Conservation (phyloP, 495 filamentous ascomycete species). For the Penicillium angulare region DNA sequence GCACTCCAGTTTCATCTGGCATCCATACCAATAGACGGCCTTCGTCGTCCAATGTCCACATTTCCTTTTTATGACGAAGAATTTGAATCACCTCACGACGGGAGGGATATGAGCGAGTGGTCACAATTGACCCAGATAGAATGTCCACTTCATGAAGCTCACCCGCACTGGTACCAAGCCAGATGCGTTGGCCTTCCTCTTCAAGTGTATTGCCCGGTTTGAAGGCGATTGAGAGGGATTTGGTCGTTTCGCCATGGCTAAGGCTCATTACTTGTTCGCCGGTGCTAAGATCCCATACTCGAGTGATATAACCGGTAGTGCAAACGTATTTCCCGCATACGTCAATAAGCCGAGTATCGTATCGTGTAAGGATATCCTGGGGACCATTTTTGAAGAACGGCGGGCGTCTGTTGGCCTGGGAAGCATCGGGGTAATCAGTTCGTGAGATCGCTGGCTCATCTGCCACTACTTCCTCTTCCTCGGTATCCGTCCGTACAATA, state of each 20-base stretch:
- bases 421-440: slow-evolving; percentile 78
- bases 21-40: slow-evolving; percentile 87
- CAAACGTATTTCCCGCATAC: slow-evolving; percentile 86
- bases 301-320: slow-evolving; percentile 78
- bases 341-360: slow-evolving; percentile 81
- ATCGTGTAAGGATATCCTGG: slow-evolving; percentile 73
- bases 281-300: slow-evolving; percentile 80
- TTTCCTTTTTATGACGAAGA: slow-evolving; percentile 76
- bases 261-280: slow-evolving; percentile 80
- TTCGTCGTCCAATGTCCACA: slow-evolving; percentile 93
- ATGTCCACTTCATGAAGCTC: slow-evolving; percentile 90
- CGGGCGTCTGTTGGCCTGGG: slow-evolving; percentile 78
- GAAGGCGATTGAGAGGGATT: slow-evolving; percentile 77
- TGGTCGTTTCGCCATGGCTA: slow-evolving; percentile 73
- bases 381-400: slow-evolving; percentile 69
- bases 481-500: slow-evolving; percentile 22
- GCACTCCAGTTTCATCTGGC: slow-evolving; percentile 70
- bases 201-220: slow-evolving; percentile 71
- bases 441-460: slow-evolving; percentile 32
- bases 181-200: slow-evolving; percentile 80
- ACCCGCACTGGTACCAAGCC: slow-evolving; percentile 85
- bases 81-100: slow-evolving; percentile 85
- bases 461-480: slow-evolving; percentile 28
- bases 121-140: slow-evolving; percentile 60
- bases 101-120: slow-evolving; percentile 68